Base-by-base conservation (phyloP, 2,329 filamentous ascomycete species). In the Alternaria burnsii region DNA sequence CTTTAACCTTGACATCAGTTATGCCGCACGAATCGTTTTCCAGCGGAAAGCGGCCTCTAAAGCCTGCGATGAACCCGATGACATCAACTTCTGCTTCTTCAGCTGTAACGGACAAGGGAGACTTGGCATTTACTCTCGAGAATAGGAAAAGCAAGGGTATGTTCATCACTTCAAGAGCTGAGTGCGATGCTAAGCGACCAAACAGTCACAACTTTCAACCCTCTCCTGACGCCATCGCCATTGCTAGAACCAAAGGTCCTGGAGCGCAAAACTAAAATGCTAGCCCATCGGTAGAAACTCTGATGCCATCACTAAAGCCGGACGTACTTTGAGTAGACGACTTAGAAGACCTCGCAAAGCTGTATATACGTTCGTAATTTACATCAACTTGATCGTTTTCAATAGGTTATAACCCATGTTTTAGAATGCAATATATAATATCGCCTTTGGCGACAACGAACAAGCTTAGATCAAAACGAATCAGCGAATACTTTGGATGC, bases 151-250 rank as follows among this genome's bases (percentile, higher is more conserved):
- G 52, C 8, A 63, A 58, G 53, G 59, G 65, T 60, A 12, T 50
- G 38, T 41, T 26, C 8, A 8, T 36, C 16, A 16, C 8, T 16
- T 1, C 7, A 18, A 18, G 16, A 32, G 22, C 30, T 44, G 16
- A 20, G 9, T 12, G 7, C 30, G 32, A 24, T 48, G 4, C 8
- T 48, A 30, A 48, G 46, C 34, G 12, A 32, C 20, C 2, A 9
- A n/a, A 26, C 9, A 68, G 63, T 68, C 18, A 46, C 50, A 2
- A 55, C 52, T 6, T 69, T 66, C 20, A 67, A 69, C 43, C 66
- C 66, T 18, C 34, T 70, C 7, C 62, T 70, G n/a, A 66, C 66
- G 28, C 66, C 68, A 7, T 68, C 66, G 14, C 52, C 60, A 7
- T 53, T 70, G 28, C 55, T 70, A 11, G 68, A 69, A 8, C 66